Conservation (phyloP, 176 grass and related monocot genomes). For the bread wheat (Triticum aestivum) region IWGSC_CS_RefSeq_v2.1 NC_057800.1:198482225-198482724, state of each 20-base stretch:
- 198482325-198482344: conserved; percentile 41
- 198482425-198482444: conserved; percentile 79
- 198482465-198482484: conserved; percentile 89
- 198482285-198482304: conserved; percentile 15
- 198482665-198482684: not conserved
- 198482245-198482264: conserved; percentile 9
- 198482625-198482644: conserved; percentile 81
- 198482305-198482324: conserved; percentile 1
- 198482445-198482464: conserved; percentile 97
- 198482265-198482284: conserved; percentile 43
- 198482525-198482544: conserved; percentile 64
- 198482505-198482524: conserved; percentile 79
- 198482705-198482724: not conserved
- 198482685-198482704: not conserved
- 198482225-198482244: conserved; percentile 31
- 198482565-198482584: conserved; percentile 92
- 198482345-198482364: conserved; percentile 38
- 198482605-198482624: conserved; percentile 54
- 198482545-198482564: conserved; percentile 76
- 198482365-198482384: conserved; percentile 33
- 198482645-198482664: conserved; percentile 18
- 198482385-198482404: conserved; percentile 31
- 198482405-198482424: conserved; percentile 74
- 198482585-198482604: conserved; percentile 72
- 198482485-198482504: conserved; percentile 68